phyloP scores from a whole-genome alignment of 371 early-diverging fungal genomes.

The Mortierella sp. region DNA sequence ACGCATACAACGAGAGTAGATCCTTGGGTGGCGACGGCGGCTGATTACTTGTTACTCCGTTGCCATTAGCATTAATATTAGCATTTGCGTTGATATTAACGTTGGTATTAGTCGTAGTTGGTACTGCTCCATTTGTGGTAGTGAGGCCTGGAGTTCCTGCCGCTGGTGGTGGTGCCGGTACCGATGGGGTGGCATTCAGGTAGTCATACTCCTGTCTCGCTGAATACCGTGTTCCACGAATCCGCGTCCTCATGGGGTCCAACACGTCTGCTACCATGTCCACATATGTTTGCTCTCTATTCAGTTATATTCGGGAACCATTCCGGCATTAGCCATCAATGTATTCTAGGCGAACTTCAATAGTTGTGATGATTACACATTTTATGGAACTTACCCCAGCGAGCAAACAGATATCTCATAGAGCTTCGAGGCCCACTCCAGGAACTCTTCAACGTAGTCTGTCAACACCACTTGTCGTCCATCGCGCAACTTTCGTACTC shows the following conservation, averaged over 20 bases:
- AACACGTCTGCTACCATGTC: conserved; percentile 77
- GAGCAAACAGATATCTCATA: conserved; percentile 86
- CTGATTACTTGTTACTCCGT: conserved; percentile 15
- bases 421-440: conserved; percentile 78
- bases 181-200: conserved; percentile 54
- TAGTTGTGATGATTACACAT: neutral
- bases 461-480: conserved; percentile 77
- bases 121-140: neutral
- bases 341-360: neutral
- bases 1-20: conserved; percentile 74
- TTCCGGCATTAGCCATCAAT: no score
- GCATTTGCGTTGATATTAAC: neutral
- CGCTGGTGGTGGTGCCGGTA: neutral
- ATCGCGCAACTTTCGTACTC: conserved; percentile 73
- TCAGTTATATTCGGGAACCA: neutral
- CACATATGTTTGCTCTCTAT: conserved; percentile 82
- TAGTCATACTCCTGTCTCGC: conserved; percentile 81
- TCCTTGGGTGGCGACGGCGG: conserved; percentile 80
- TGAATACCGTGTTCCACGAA: conserved; percentile 77
- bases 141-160: conserved; percentile 7
- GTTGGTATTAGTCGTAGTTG: neutral
- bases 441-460: conserved; percentile 79
- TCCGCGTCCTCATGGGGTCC: conserved; percentile 71
- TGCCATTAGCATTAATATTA: neutral
- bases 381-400: conserved; percentile 66